Evolutionary conservation across 106 monocot genomes (phyloP), one percentile per base, ranked within the genome.

Genomic region (Narthecium ossifragum): DNA sequence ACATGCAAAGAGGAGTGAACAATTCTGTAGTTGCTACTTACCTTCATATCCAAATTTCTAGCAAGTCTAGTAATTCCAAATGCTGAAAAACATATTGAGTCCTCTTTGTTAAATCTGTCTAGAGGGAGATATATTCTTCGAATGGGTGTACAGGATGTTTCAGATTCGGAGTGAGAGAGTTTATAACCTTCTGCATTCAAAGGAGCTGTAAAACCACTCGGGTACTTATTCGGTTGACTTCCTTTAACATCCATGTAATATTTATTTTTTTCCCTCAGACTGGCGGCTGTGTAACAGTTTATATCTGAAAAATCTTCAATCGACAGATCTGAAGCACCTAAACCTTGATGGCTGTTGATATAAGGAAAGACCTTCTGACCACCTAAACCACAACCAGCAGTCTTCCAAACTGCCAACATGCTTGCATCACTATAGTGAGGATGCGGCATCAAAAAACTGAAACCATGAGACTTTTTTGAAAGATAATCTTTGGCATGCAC

Each of bases 1-100:
- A 83, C 68, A 70, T 78, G 70, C 41, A 86, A 65, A 36, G 67
- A 61, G 12, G 73, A 78, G 53, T 90, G 83, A 55, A 80, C 70
- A 64, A 94, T 69, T 66, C 74, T 80, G 43, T 46, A 49, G 32
- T 27, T 38, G 8, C 52, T 73, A 56, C 66, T 40, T 53, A 58
- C 73, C 9, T 58, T 55, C 10, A 9, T 12, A 62, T 51, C 61
- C 45, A 13, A 48, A 62, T 50, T 57, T 71, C 58, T 70, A 30
- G 83, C 51, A 21, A 90, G 55, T 31, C 80, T 77, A 6, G 73
- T 83, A 24, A 94, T 57, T 70, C 94, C 94, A 78, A 86, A 80
- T 40, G 86, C 73, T 54, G 90, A 94, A 62, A 94, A 63, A 29
- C 75, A 86, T 57, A 86, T 61, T 24, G 41, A 65, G 48, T 68